These are phyloP conservation scores for Scedosporium dehoogii DNA, from an alignment of 2,329 filamentous ascomycete species.

Conservation along the genomic window DNA sequence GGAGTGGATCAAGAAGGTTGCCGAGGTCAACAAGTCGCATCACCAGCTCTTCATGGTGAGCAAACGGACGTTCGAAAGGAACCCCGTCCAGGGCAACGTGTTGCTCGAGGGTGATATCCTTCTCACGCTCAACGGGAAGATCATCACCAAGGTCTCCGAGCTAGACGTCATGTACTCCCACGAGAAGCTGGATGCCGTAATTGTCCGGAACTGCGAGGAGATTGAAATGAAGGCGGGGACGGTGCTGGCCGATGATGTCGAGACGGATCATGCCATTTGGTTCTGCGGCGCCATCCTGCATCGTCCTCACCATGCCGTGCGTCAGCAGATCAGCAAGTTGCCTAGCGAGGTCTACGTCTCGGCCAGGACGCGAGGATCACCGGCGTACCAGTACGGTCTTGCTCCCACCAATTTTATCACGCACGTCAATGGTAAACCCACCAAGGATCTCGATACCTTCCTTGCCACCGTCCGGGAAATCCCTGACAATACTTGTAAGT, in stretches of 20 bases:
- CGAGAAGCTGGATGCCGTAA: conserved; percentile 69
- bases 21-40: conserved; percentile 77
- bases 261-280: conserved; percentile 83
- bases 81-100: conserved; percentile 35
- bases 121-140: conserved; percentile 78
- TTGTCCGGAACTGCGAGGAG: conserved; percentile 78
- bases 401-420: conserved; percentile 97
- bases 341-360: conserved; percentile 96
- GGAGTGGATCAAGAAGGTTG: conserved; percentile 88
- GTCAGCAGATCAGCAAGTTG: conserved; percentile 93
- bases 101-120: conserved; percentile 88
- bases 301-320: conserved; percentile 86
- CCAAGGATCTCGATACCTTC: conserved; percentile 73
- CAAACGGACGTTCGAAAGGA: conserved; percentile 66
- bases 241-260: conserved; percentile 78
- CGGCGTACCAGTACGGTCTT: conserved; percentile 81
- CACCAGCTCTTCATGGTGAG: conserved; percentile 98
- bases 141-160: conserved; percentile 88
- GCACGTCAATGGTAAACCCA: conserved; percentile 82
- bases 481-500: conserved; percentile 81
- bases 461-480: conserved; percentile 75
- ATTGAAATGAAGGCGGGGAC: conserved; percentile 70
- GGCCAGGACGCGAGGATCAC: conserved; percentile 71
- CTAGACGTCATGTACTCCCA: conserved; percentile 95
- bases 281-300: conserved; percentile 95